These are phyloP conservation scores for Alliaria petiolata DNA, from an alignment of 345 rosid genomes.

Conservation along the genomic window DNA sequence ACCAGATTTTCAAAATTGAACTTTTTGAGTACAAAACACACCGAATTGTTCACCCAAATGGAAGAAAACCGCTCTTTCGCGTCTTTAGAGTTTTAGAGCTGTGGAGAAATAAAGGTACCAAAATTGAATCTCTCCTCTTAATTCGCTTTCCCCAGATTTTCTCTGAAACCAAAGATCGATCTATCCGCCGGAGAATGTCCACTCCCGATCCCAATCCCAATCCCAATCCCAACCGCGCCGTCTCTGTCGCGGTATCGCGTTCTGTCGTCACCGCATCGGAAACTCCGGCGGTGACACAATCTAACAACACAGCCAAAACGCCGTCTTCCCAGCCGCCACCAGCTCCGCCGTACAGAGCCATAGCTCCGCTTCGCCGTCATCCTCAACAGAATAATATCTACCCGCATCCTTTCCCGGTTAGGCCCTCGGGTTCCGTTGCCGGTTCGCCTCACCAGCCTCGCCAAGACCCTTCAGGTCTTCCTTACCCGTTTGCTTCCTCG, in stretches of 20 bases:
- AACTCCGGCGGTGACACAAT: constrained; percentile 10
- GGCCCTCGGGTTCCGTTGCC: constrained; percentile 9
- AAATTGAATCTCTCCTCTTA: constrained; percentile 5
- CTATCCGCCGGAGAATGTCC: constrained; percentile 20
- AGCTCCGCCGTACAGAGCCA: constrained; percentile 20
- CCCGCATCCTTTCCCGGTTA: constrained; percentile 13
- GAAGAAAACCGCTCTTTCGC: neutral
- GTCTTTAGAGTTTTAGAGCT: neutral
- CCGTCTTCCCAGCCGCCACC: constrained; percentile 24
- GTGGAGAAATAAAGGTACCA: constrained; percentile 1
- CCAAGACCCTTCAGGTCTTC: constrained; percentile 30
- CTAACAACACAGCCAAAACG: constrained; percentile 26
- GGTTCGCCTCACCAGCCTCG: constrained; percentile 15
- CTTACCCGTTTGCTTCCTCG: constrained; percentile 62
- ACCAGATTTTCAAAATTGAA: neutral
- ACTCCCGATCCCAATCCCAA: constrained; percentile 4
- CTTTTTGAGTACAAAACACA: neutral
- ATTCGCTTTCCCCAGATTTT: constrained; percentile 11
- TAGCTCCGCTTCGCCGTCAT: constrained; percentile 26
- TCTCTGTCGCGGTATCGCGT: constrained; percentile 5
- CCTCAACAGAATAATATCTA: constrained; percentile 25
- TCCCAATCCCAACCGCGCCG: neutral
- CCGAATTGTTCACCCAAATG: neutral
- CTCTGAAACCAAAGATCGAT: neutral
- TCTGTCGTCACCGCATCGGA: constrained; percentile 19